Conservation (phyloP, 495 filamentous ascomycete species). For the Penicillium bovifimosum region DNA sequence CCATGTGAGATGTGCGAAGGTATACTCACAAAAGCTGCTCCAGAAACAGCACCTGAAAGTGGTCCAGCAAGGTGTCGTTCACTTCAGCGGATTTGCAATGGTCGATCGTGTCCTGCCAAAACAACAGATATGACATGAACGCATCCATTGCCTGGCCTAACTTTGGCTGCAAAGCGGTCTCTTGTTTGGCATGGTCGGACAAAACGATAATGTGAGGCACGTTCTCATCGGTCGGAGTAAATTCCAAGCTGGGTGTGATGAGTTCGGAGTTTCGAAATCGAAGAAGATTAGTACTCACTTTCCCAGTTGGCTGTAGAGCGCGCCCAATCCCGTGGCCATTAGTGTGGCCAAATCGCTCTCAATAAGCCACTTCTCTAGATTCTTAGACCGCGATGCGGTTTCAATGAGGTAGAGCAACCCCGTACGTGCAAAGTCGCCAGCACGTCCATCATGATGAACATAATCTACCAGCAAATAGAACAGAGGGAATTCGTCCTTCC, state of each 20-base stretch:
- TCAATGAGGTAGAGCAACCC: slow-evolving; percentile 95
- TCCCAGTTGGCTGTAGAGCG: slow-evolving; percentile 93
- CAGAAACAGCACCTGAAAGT: slow-evolving; percentile 94
- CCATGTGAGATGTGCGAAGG: background rate
- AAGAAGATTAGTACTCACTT: slow-evolving; percentile 39
- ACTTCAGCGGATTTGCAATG: slow-evolving; percentile 90
- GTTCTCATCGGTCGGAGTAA: slow-evolving; percentile 46
- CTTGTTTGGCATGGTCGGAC: slow-evolving; percentile 63
- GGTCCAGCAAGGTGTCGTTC: slow-evolving; percentile 85
- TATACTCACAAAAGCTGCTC: slow-evolving; percentile 79
- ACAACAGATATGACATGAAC: slow-evolving; percentile 88
- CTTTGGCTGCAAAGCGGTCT: slow-evolving; percentile 37
- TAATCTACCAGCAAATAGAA: slow-evolving; percentile 95
- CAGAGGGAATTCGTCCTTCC: slow-evolving; percentile 90
- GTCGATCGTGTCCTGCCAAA: slow-evolving; percentile 97
- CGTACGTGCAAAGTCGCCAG: slow-evolving; percentile 96
- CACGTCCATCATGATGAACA: slow-evolving; percentile 86
- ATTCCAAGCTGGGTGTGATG: slow-evolving; percentile 33
- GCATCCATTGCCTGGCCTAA: slow-evolving; percentile 81
- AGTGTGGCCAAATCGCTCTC: slow-evolving; percentile 93
- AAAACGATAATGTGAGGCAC: slow-evolving; percentile 77
- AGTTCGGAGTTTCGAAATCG: background rate
- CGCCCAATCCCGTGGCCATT: slow-evolving; percentile 94
- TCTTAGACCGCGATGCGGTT: slow-evolving; percentile 73
- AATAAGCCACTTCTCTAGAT: slow-evolving; percentile 90